These are phyloP conservation scores for Senecio squalidus DNA, from an alignment of 140 eudicot genomes.

Conservation along the genomic window DNA sequence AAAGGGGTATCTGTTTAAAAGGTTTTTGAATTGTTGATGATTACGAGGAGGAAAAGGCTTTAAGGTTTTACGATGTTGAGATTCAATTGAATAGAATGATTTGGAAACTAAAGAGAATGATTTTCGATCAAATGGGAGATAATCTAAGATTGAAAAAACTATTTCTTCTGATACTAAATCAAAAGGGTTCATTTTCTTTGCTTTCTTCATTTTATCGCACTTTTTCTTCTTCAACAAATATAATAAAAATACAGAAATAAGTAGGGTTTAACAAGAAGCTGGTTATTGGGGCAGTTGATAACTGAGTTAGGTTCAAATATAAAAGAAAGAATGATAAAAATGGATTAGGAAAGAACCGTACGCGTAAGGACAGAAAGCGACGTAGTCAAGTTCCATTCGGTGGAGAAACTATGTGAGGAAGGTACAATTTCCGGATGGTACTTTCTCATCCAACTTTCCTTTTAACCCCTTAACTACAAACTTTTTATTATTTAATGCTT, in stretches of 20 bases:
- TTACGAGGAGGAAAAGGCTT: slow-evolving; percentile 58
- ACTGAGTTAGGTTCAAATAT: slow-evolving; percentile 15
- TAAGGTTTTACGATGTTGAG: slow-evolving; percentile 57
- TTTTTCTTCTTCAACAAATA: too few relatives aligned
- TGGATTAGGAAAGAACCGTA: slow-evolving; percentile 35
- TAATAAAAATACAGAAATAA: too few relatives aligned
- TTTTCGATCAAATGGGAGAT: slow-evolving; percentile 60
- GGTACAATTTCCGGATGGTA: slow-evolving; percentile 72
- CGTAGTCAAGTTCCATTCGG: slow-evolving; percentile 40
- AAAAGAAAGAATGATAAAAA: slow-evolving; percentile 27
- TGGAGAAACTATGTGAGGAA: slow-evolving; percentile 72
- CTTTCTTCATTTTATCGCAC: slow-evolving; percentile 91
- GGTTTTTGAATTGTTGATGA: slow-evolving; percentile 31
- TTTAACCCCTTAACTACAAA: slow-evolving; percentile 5
- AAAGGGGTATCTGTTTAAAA: slow-evolving; percentile 53
- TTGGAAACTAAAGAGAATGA: slow-evolving; percentile 72
- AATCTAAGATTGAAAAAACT: slow-evolving; percentile 58
- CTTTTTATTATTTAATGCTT: too few relatives aligned
- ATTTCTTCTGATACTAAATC: slow-evolving; percentile 71
- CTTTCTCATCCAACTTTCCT: slow-evolving; percentile 12
- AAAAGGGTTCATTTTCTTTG: slow-evolving; percentile 44
- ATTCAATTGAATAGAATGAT: slow-evolving; percentile 60
- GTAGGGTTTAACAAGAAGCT: slow-evolving; percentile 46
- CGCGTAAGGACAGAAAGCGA: slow-evolving; percentile 57
- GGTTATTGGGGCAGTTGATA: slow-evolving; percentile 41